Base-by-base conservation (phyloP, 2,329 filamentous ascomycete genomes). In the Pseudonectria buxi region DNA sequence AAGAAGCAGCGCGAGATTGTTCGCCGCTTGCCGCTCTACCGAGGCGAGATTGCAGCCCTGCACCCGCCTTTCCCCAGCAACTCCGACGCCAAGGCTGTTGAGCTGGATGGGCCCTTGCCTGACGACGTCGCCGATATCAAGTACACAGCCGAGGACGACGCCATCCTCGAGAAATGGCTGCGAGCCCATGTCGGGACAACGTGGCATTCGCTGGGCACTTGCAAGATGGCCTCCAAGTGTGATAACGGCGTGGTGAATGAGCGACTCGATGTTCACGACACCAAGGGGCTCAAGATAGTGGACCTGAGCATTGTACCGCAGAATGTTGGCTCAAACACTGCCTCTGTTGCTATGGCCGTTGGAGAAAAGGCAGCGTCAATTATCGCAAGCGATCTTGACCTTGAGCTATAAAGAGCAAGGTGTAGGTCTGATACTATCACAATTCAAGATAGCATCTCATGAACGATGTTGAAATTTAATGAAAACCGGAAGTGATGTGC, bases 1-100 rank as follows among this genome's bases (percentile, higher is more conserved):
- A 83, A 83, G 56, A 73, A 71, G 47, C 65, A 68, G n/a, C 74
- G 80, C 2, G 77, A 81, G 51, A 71, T 83, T 36, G 64, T 69
- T 30, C 69, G 78, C 3, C 71, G 76, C 5, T 73, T 76, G 47
- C 55, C 64, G 2, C 65, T 71, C 47, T 81, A 73, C 55, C 54
- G 66, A 40, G 63, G 74, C 47, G 65, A 74, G 46, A 26, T 68
- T 3, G 53, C 59, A 4, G 42, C 53, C 5, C 54, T 62, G 0
- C 68, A 72, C 35, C 71, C 71, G 1, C 49, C 54, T 10, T 75
- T 74, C 46, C 49, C 63, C 0, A 39, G 57, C 1, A 56, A 49
- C 0, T 70, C 65, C 1, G 53, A 59, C 10, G 70, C 68, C 0
- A 57, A 57, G 0, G 46, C 56, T 26, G 56, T 78, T 0, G 72